phyloP scores from a whole-genome alignment of 208 protist genomes.

The Crithidia bombi region DNA sequence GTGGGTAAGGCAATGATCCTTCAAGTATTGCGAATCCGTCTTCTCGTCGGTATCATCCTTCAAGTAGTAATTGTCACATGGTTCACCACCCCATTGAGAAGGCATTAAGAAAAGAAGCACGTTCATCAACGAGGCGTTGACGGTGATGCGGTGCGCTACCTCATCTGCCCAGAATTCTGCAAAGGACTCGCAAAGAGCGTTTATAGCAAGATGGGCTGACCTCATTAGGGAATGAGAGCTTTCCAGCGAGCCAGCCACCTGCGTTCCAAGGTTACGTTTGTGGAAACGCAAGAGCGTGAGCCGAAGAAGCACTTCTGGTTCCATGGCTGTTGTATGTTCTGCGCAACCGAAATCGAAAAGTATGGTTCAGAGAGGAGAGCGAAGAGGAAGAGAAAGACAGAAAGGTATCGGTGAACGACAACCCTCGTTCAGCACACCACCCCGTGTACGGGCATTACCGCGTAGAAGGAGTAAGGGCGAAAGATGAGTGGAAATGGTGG shows the following conservation, averaged over 20 bases:
- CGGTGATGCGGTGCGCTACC: background rate
- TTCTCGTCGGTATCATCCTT: background rate
- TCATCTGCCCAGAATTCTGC: conserved; percentile 12
- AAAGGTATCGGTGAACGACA: no score
- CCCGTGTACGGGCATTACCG: no score
- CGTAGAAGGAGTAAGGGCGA: no score
- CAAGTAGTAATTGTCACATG: conserved; percentile 8
- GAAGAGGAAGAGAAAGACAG: background rate
- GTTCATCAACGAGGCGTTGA: background rate
- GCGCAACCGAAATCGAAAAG: background rate
- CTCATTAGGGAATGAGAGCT: no score
- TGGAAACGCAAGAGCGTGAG: conserved; percentile 8
- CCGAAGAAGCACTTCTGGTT: conserved; percentile 16
- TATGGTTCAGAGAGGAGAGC: background rate
- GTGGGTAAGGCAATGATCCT: background rate
- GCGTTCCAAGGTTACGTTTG: background rate
- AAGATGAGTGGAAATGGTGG: no score
- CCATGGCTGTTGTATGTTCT: background rate
- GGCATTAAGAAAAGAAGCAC: conserved; percentile 18
- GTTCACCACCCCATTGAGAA: conserved; percentile 8
- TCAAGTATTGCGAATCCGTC: background rate
- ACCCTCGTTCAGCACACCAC: no score
- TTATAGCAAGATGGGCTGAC: background rate
- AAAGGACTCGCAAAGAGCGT: conserved; percentile 5
- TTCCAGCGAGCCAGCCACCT: background rate